Evolutionary conservation across 495 filamentous ascomycete species (phyloP), one percentile per base, ranked within the genome.

Genomic region (Hypoxylon subgilvum): DNA sequence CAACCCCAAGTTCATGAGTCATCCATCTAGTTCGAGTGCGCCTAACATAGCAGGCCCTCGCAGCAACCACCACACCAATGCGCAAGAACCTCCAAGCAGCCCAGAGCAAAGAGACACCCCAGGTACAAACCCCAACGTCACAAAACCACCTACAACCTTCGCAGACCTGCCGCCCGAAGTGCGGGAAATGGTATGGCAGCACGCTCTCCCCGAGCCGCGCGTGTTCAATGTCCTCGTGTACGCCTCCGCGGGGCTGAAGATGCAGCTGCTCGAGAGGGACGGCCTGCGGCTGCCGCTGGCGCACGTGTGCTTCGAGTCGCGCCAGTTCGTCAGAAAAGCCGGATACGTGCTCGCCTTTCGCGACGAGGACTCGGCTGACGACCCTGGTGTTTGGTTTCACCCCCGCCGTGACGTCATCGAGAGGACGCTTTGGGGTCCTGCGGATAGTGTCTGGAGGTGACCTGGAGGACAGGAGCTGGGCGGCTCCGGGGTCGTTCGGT

Each of bases 101-200:
- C n/a, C n/a, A n/a, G n/a, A n/a, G n/a, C n/a, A n/a, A n/a, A n/a
- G n/a, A n/a, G n/a, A n/a, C n/a, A n/a, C n/a, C n/a, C n/a, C 23
- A 27, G 8, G 23, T 27, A 8, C 23, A 27, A 8, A 3, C 4
- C 23, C 9, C 28, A 36, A 2, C n/a, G n/a, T n/a, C n/a, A n/a
- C n/a, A 21, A 51, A 22, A 25, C 34, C 47, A n/a, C 8, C 16
- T 8, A 30, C 57, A 23, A 59, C 55, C 3, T 68, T 73, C 53
- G 34, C 50, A 0, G 61, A 61, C 42, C 42, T 73, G 6, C 71
- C 69, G 4, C 25, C 53, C 1, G 69, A 73, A 31, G 31, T 71
- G 3, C 71, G 71, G 7, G 57, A 61, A 32, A 68, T 68, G 17
- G 69, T 73, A 23, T 73, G 71, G 71, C 21, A 65, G 18, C 50